Evolutionary conservation across 352 stramenopile genomes (phyloP).

Genomic region (Peronospora farinosa): DNA sequence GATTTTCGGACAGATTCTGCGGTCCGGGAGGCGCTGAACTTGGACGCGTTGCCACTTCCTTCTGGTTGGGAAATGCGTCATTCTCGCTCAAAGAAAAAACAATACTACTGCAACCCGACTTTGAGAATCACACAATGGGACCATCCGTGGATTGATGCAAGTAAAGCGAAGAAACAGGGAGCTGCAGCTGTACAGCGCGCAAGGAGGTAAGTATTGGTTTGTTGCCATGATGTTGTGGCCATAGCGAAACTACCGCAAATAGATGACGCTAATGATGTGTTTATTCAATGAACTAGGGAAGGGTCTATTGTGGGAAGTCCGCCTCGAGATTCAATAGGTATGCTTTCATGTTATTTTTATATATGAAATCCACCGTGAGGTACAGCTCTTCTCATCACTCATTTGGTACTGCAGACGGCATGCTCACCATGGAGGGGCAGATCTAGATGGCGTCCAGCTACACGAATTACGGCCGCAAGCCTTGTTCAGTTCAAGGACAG

Average conservation of each 20-base stretch:
- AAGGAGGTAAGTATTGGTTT: constrained; percentile 26
- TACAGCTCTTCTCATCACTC: background rate
- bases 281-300: constrained; percentile 18
- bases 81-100: constrained; percentile 79
- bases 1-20: constrained; percentile 13
- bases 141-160: constrained; percentile 57
- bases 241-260: background rate
- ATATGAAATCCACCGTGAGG: background rate
- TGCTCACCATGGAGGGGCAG: constrained; percentile 58
- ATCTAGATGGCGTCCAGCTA: constrained; percentile 32
- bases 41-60: constrained; percentile 65
- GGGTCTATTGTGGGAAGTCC: constrained; percentile 26
- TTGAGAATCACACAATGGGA: constrained; percentile 79
- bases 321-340: constrained; percentile 33
- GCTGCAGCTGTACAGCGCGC: constrained; percentile 35
- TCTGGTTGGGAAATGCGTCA: constrained; percentile 72
- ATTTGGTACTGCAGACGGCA: constrained; percentile 11
- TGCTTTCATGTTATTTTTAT: background rate
- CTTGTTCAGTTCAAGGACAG: background rate
- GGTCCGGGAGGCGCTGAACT: constrained; percentile 52
- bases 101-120: constrained; percentile 80
- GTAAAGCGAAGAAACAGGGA: constrained; percentile 55
- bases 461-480: constrained; percentile 1
- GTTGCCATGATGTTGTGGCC: background rate
- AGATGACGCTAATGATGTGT: constrained; percentile 10